Percentiles rank a stretch among this genome's conserved stretches.
Conservation (phyloP, 2,329 filamentous ascomycete genomes). For the Scytalidium sp. region DNA sequence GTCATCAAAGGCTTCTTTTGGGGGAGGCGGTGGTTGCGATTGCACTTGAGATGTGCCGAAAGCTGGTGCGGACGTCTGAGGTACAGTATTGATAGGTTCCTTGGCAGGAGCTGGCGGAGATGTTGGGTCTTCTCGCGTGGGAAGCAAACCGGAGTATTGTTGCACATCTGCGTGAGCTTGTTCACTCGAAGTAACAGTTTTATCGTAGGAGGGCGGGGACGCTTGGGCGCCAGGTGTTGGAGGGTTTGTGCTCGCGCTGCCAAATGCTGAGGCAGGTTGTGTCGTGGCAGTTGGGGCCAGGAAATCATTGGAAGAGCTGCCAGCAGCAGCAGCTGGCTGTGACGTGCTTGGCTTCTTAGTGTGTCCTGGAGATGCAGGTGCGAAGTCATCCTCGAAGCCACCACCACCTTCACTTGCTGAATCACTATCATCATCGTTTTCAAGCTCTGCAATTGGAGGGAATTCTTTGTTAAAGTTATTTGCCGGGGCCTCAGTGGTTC, state of each 20-base stretch:
- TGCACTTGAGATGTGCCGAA: conserved; percentile 20
- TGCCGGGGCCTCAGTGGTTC: conserved; percentile 38
- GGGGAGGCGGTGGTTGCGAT: conserved; percentile 31
- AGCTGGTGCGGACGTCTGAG: conserved; percentile 21
- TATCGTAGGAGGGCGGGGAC: conserved; percentile 56
- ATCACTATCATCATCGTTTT: conserved; percentile 80
- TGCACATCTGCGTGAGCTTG: conserved; percentile 43
- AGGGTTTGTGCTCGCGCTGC: conserved; percentile 32
- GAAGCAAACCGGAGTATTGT: conserved; percentile 54
- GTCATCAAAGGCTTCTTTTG: conserved; percentile 64
- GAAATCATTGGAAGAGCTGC: conserved; percentile 24
- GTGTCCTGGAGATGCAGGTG: conserved; percentile 47
- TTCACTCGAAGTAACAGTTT: conserved; percentile 34
- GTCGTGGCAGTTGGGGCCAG: conserved; percentile 25
- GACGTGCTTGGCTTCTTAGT: conserved; percentile 21
- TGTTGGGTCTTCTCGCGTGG: conserved; percentile 50
- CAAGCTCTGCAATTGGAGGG: conserved; percentile 86
- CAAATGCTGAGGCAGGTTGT: conserved; percentile 21
- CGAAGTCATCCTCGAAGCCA: conserved; percentile 93
- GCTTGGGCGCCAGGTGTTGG: conserved; percentile 52
- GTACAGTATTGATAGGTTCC: conserved; percentile 21
- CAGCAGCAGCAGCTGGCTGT: conserved; percentile 20
- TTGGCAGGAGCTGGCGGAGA: conserved; percentile 20
- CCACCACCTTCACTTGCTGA: conserved; percentile 70
- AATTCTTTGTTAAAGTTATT: conserved; percentile 73